Percentiles rank a stretch among this genome's conserved stretches.
Conservation (phyloP, 2,329 filamentous ascomycete genomes). For the Proliferodiscus dingleyae region DNA sequence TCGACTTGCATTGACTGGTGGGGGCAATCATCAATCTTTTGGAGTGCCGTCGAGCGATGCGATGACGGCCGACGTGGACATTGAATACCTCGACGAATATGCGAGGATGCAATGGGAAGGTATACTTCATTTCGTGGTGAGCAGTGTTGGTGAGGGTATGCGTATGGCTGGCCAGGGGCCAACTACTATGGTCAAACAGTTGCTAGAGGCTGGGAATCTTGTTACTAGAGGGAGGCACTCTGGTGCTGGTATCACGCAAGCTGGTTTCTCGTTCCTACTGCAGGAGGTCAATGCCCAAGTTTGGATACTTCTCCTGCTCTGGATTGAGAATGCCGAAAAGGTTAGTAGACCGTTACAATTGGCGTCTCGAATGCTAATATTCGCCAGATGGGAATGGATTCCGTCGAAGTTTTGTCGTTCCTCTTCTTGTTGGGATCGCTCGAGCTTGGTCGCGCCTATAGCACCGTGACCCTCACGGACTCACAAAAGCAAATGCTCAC, state of each 20-base stretch:
- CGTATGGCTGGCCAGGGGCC: constrained; percentile 47
- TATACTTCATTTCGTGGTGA: constrained; percentile 92
- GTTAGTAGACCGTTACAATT: constrained; percentile 30
- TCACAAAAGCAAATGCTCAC: constrained; percentile 86
- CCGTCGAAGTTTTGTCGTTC: constrained; percentile 91
- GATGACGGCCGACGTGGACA: constrained; percentile 57
- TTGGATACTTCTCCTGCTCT: constrained; percentile 90
- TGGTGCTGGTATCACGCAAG: constrained; percentile 75
- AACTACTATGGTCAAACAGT: constrained; percentile 75
- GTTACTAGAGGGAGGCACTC: constrained; percentile 54
- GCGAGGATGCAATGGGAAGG: constrained; percentile 90
- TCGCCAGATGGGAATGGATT: constrained; percentile 60
- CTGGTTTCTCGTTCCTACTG: constrained; percentile 89
- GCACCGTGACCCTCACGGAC: constrained; percentile 74
- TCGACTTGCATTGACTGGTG: constrained; percentile 80
- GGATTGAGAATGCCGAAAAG: constrained; percentile 76
- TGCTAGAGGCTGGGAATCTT: constrained; percentile 75
- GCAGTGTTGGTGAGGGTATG: constrained; percentile 57
- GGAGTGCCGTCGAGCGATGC: constrained; percentile 73
- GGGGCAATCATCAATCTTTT: constrained; percentile 81
- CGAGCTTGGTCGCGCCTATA: constrained; percentile 87
- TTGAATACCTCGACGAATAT: constrained; percentile 75
- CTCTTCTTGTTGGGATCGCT: constrained; percentile 92
- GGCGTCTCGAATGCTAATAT: constrained; percentile 12
- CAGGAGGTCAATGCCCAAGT: constrained; percentile 96